Evolutionary conservation across 371 early-diverging fungal genomes (phyloP).

Genomic region (Mycotypha africana): DNA sequence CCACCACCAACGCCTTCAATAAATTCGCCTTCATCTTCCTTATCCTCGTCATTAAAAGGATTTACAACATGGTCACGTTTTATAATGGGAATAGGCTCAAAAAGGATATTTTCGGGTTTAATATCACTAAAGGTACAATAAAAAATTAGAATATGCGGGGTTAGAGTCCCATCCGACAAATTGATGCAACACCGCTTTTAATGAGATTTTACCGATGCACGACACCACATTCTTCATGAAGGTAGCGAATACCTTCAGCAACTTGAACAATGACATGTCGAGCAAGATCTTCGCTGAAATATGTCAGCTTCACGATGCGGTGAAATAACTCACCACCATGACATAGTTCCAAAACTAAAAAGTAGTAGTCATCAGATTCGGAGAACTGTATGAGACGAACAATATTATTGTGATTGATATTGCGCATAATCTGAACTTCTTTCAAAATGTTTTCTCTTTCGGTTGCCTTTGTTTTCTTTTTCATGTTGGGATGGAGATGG

Average conservation of each 20-base stretch:
- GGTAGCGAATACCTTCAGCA: slow-evolving; percentile 81
- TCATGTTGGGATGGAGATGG: slow-evolving; percentile 24
- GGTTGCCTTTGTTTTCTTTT: slow-evolving; percentile 21
- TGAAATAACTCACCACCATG: slow-evolving; percentile 87
- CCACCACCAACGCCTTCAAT: slow-evolving; percentile 56
- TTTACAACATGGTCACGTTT: slow-evolving; percentile 9
- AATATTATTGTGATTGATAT: slow-evolving; percentile 76
- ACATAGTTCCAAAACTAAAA: slow-evolving; percentile 80
- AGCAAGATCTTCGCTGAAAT: slow-evolving; percentile 71
- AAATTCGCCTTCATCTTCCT: slow-evolving; percentile 55
- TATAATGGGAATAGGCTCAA: slow-evolving; percentile 49
- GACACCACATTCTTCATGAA: slow-evolving; percentile 85
- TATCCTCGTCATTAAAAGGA: slow-evolving; percentile 21
- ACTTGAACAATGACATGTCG: slow-evolving; percentile 88
- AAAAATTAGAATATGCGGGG: background rate
- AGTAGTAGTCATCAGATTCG: slow-evolving; percentile 63
- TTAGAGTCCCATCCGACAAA: background rate
- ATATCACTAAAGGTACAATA: slow-evolving; percentile 66
- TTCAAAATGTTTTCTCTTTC: slow-evolving; percentile 69
- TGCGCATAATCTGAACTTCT: slow-evolving; percentile 86
- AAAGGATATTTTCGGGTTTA: slow-evolving; percentile 86
- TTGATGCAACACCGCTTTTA: no score
- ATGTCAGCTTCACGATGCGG: slow-evolving; percentile 75
- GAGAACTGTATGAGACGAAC: slow-evolving; percentile 66
- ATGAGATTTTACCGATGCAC: slow-evolving; percentile 67